Evolutionary conservation across 495 filamentous ascomycete species (phyloP).

Genomic region (Neurospora sp.): DNA sequence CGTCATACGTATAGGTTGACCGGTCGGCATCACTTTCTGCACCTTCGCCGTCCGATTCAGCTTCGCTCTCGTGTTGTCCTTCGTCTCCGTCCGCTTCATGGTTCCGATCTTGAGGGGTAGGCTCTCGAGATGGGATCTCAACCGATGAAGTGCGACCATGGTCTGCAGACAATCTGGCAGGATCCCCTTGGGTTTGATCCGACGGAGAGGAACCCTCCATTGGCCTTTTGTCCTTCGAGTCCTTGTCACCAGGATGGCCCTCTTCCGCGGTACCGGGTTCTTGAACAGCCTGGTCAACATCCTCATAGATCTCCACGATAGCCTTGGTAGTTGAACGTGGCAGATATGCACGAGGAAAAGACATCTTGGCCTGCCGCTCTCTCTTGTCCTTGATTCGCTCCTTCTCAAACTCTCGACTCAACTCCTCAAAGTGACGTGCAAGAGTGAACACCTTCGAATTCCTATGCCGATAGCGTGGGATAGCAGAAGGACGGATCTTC

Average conservation of each 20-base stretch:
- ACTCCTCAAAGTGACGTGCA: constrained; percentile 90
- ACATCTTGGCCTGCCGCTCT: constrained; percentile 70
- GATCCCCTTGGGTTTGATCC: constrained; percentile 13
- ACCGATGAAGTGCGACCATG: constrained; percentile 7
- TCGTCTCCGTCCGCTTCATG: constrained; percentile 43
- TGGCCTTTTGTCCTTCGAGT: constrained; percentile 11
- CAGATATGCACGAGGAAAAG: constrained; percentile 66
- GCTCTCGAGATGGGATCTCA: constrained; percentile 15
- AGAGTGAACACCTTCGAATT: constrained; percentile 75
- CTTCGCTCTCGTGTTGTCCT: constrained; percentile 40
- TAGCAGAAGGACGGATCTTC: constrained; percentile 61
- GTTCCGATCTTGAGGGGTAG: constrained; percentile 27
- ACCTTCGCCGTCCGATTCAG: constrained; percentile 56
- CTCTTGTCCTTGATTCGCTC: constrained; percentile 79
- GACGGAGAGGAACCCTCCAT: constrained; percentile 10
- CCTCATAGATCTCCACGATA: constrained; percentile 89
- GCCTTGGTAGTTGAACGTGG: constrained; percentile 89
- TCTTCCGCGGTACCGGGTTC: constrained; percentile 71
- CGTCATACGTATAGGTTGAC: constrained; percentile 42
- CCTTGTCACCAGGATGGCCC: constrained; percentile 23
- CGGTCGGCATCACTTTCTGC: constrained; percentile 65
- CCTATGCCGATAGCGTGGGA: constrained; percentile 74
- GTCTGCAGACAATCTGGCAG: not conserved
- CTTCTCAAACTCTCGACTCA: constrained; percentile 94
- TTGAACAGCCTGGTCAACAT: constrained; percentile 84